Evolutionary conservation across 805 yeast genomes (phyloP), one percentile per base, ranked within the genome.

Genomic region (Millerozyma miso): DNA sequence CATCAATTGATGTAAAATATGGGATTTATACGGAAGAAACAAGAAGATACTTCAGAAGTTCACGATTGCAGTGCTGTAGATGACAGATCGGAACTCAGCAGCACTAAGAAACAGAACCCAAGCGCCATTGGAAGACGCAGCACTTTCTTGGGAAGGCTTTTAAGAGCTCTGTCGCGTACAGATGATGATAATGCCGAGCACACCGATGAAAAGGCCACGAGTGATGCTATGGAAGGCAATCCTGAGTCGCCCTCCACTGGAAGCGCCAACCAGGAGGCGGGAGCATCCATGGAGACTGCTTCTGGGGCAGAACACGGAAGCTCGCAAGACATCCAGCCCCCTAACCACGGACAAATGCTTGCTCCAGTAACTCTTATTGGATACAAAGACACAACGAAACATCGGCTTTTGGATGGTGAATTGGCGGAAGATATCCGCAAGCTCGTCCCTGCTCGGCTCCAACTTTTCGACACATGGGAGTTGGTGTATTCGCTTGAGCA

Each of bases 401-500:
- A 79, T 47, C 69, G 73, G 48, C 63, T 91, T 6, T 55, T 91
- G 43, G 68, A 71, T n/a, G 54, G 55, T 4, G 85, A 78, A 39
- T 65, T 91, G 54, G 93, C 93, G 1, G 85, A 77, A 44, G 88
- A 88, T 42, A 73, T 91, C 31, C 71, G 96, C 36, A 67, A 71
- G 19, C 73, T 88, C 41, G 59, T 93, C 46, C 96, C 97, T 0
- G 74, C 87, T 3, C 70, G 97, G 37, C 67, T 86, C 33, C 97
- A 88, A 59, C 69, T 91, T 18, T 79, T 79, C 47, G 82, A 84
- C 32, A 75, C 76, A 4, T 93, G 98, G 99, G 63, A 74, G 4
- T 62, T 93, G 39, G 61, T 81, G 2, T 91, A 90, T 58, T 83
- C 93, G n/a, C 63, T 88, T 46, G 97, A 90, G 52, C 97, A 88